These are phyloP conservation scores for Botrytis sinoallii DNA, from an alignment of 2,329 filamentous ascomycete species.

Conservation along the genomic window DNA sequence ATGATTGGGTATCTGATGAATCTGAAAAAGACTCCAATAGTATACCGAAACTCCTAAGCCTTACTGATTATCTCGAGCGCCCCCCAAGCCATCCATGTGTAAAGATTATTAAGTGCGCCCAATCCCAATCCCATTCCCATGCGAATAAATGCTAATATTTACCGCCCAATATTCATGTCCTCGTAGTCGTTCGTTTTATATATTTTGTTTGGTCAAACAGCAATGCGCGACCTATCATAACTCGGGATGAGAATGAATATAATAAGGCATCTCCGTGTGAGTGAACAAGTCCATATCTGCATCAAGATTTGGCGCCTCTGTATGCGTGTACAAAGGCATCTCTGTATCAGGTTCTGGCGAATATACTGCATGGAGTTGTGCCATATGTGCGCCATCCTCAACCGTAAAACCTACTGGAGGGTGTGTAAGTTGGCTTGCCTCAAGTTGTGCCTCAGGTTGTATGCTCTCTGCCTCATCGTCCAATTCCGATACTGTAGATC, in stretches of 20 bases:
- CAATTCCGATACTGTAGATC: neutral
- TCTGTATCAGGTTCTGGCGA: neutral
- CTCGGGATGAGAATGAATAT: neutral
- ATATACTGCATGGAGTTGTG: neutral
- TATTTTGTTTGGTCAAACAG: neutral
- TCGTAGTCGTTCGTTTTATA: neutral
- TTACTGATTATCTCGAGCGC: neutral
- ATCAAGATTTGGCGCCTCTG: neutral
- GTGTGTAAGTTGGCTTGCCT: neutral
- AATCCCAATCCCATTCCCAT: neutral
- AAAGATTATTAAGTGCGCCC: neutral
- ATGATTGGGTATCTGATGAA: constrained; percentile 12
- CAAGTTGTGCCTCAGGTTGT: neutral
- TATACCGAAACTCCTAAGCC: constrained; percentile 2
- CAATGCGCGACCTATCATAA: too few species aligned
- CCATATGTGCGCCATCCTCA: neutral
- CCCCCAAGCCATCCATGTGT: neutral
- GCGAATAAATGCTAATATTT: neutral
- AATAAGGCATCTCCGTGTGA: neutral
- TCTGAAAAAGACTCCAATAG: neutral
- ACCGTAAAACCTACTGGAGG: neutral
- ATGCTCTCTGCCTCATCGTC: neutral
- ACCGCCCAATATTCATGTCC: neutral
- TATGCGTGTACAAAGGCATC: neutral
- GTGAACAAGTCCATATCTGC: neutral